Conservation (phyloP, 1,284 basidiomycete genomes). For the Amylostereum areolatum region DNA sequence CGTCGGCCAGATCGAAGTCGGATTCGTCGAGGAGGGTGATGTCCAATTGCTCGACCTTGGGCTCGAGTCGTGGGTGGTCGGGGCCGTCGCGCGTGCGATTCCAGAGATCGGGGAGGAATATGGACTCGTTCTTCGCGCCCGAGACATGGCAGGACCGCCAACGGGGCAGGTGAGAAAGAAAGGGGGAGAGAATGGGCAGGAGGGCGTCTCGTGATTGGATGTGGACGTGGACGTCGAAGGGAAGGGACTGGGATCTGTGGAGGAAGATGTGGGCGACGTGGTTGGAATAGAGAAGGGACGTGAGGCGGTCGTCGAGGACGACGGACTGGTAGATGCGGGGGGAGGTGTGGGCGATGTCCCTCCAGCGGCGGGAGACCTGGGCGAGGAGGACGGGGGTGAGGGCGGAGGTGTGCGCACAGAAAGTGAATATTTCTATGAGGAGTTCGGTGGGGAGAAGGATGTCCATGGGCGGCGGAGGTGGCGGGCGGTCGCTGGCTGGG, state of each 20-base stretch:
- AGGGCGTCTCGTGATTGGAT: conserved; percentile 44
- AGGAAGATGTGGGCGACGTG: conserved; percentile 49
- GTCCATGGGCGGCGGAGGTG: conserved; percentile 15
- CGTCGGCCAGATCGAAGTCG: conserved; percentile 1
- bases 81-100: background rate
- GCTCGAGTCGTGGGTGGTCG: too few relatives aligned
- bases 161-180: conserved; percentile 45
- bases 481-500: background rate
- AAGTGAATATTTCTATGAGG: conserved; percentile 54
- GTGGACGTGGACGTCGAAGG: conserved; percentile 48
- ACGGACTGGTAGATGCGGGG: conserved; percentile 58
- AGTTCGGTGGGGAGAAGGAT: conserved; percentile 50
- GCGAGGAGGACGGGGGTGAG: conserved; percentile 42
- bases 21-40: background rate
- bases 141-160: conserved; percentile 40
- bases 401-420: conserved; percentile 29
- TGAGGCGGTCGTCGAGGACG: conserved; percentile 36
- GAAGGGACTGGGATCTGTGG: conserved; percentile 41
- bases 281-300: conserved; percentile 31
- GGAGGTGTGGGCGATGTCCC: conserved; percentile 39
- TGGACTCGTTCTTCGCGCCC: conserved; percentile 12
- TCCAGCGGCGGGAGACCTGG: conserved; percentile 51
- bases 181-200: conserved; percentile 55
- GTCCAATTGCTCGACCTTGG: background rate
- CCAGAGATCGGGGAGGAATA: conserved; percentile 16